Conservation (phyloP, 306 rosid species). For the Prosopis cineraria region DNA sequence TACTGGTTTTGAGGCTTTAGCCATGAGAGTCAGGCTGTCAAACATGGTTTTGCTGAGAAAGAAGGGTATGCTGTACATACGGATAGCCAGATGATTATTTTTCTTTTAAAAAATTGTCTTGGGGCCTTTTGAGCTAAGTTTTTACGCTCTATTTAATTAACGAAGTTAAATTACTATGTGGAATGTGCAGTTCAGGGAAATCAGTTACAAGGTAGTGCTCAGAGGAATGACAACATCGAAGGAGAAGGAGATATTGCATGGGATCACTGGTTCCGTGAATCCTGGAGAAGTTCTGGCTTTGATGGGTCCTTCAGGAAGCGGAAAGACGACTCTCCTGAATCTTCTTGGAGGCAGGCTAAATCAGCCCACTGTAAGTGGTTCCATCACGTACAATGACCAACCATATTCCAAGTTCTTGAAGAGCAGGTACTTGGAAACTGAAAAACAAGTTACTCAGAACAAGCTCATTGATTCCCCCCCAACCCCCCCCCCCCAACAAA, state of each 20-base stretch:
- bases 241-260: conserved; percentile 83
- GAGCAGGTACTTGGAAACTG: conserved; percentile 58
- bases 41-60: conserved; percentile 42
- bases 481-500: too few species aligned
- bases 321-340: conserved; percentile 84
- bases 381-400: conserved; percentile 78
- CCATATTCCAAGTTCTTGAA: conserved; percentile 82
- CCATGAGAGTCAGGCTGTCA: conserved; percentile 1
- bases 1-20: conserved; percentile 28
- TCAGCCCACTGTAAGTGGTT: conserved; percentile 55
- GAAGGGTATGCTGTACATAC: conserved; percentile 38
- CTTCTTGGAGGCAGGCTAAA: conserved; percentile 77
- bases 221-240: conserved; percentile 68
- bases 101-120: neutral
- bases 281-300: conserved; percentile 96
- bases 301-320: conserved; percentile 99
- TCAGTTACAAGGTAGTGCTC: conserved; percentile 71
- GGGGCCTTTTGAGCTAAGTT: conserved; percentile 3
- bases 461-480: neutral
- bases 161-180: conserved; percentile 6
- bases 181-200: conserved; percentile 78
- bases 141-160: neutral
- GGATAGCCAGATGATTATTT: conserved; percentile 31
- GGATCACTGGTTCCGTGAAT: conserved; percentile 78
- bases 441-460: neutral